Evolutionary conservation across 495 filamentous ascomycete species (phyloP).

Genomic region (Aspergillus steynii): DNA sequence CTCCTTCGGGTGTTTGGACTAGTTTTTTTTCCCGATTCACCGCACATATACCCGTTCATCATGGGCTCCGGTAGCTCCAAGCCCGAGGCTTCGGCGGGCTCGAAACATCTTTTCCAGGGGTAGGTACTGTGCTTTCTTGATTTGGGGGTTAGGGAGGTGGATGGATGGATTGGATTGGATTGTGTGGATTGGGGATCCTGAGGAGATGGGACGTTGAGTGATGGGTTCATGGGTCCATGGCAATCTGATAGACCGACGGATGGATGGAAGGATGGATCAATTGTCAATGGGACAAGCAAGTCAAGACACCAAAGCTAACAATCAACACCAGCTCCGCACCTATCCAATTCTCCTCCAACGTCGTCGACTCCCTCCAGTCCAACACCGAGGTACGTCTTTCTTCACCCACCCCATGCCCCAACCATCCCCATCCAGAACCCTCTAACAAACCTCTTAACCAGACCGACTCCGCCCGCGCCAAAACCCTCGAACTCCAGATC

Average conservation of each 20-base stretch:
- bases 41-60: constrained; percentile 10
- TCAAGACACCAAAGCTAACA: neutral
- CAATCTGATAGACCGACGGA: neutral
- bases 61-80: constrained; percentile 58
- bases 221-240: neutral
- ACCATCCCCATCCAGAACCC: constrained; percentile 9
- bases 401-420: constrained; percentile 5
- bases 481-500: constrained; percentile 81
- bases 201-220: neutral
- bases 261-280: neutral
- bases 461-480: constrained; percentile 84
- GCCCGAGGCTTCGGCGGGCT: constrained; percentile 47
- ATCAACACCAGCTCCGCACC: constrained; percentile 65
- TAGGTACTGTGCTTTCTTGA: constrained; percentile 23
- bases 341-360: constrained; percentile 80
- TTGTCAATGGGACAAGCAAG: neutral
- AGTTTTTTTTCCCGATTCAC: neutral
- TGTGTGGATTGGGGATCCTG: neutral
- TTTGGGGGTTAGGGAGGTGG: neutral
- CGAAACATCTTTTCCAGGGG: constrained; percentile 56
- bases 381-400: constrained; percentile 72
- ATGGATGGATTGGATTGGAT: neutral
- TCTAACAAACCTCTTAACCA: constrained; percentile 35
- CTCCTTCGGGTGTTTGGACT: neutral
- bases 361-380: constrained; percentile 78